Conservation (phyloP, 2,329 filamentous ascomycete species). For the Penicillium sp. region DNA sequence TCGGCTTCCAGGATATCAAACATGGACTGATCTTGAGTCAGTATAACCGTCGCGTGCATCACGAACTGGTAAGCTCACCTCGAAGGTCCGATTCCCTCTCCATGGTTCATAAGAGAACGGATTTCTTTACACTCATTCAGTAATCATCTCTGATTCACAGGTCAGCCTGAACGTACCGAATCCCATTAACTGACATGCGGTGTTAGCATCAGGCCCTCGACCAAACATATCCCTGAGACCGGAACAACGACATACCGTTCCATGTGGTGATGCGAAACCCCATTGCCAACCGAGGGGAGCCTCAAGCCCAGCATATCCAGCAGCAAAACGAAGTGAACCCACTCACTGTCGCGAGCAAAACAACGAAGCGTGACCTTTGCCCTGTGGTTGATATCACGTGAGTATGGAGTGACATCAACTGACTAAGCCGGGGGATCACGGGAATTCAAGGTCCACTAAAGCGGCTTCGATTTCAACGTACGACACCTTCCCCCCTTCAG, state of each 20-base stretch:
- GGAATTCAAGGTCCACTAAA: slow-evolving; percentile 22
- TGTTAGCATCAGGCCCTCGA: slow-evolving; percentile 22
- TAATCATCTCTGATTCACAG: background rate
- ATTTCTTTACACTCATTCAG: slow-evolving; percentile 54
- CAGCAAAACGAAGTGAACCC: background rate
- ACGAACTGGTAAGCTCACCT: slow-evolving; percentile 46
- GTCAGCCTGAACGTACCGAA: slow-evolving; percentile 53
- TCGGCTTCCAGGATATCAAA: slow-evolving; percentile 91
- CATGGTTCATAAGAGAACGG: slow-evolving; percentile 84
- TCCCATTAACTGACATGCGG: slow-evolving; percentile 66
- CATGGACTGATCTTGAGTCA: slow-evolving; percentile 63
- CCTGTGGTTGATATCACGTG: slow-evolving; percentile 14
- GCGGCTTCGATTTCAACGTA: slow-evolving; percentile 26
- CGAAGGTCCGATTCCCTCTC: slow-evolving; percentile 67
- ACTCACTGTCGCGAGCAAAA: background rate
- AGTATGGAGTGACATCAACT: slow-evolving; percentile 21
- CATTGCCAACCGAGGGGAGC: slow-evolving; percentile 50
- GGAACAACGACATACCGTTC: slow-evolving; percentile 62
- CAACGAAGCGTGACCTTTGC: background rate
- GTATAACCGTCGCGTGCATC: background rate
- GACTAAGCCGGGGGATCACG: slow-evolving; percentile 29
- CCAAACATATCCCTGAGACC: background rate
- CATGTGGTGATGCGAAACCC: slow-evolving; percentile 78
- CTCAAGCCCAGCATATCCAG: slow-evolving; percentile 10
- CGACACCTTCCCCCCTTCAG: slow-evolving; percentile 19